A percentile compares a stretch with the other conserved stretches of the same genome.
Evolutionary conservation across 768 basidiomycete species (phyloP).

Genomic region (Termitomyces eurrhizus): DNA sequence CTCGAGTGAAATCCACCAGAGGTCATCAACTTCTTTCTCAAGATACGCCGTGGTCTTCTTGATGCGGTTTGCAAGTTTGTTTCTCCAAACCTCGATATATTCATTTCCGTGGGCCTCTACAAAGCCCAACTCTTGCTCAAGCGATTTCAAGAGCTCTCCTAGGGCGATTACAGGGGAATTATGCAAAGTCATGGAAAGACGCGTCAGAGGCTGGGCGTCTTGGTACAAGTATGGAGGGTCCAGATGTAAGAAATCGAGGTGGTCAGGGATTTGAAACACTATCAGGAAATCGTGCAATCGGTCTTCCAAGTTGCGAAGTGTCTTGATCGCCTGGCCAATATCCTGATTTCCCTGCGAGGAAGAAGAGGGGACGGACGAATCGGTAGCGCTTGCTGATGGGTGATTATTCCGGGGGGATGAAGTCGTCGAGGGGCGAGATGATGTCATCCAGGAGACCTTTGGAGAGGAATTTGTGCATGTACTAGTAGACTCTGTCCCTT

Average conservation of each 20-base stretch:
- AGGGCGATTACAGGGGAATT: background rate
- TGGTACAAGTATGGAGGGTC: background rate
- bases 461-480: background rate
- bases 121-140: background rate
- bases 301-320: background rate
- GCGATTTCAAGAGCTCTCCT: background rate
- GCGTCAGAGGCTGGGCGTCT: background rate
- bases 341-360: background rate
- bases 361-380: background rate
- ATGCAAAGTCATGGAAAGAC: background rate
- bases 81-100: background rate
- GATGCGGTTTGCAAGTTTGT: background rate
- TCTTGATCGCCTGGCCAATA: background rate
- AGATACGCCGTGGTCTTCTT: background rate
- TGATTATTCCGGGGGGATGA: background rate
- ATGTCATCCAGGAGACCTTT: background rate
- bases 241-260: background rate
- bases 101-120: background rate
- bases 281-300: background rate
- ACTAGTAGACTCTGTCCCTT: background rate
- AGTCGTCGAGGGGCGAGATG: background rate
- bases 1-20: background rate
- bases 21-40: background rate
- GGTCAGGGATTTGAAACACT: background rate
- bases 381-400: background rate